These are phyloP conservation scores for Stentor roeselii DNA, from an alignment of 73 alveolate genomes.

Conservation along the genomic window DNA sequence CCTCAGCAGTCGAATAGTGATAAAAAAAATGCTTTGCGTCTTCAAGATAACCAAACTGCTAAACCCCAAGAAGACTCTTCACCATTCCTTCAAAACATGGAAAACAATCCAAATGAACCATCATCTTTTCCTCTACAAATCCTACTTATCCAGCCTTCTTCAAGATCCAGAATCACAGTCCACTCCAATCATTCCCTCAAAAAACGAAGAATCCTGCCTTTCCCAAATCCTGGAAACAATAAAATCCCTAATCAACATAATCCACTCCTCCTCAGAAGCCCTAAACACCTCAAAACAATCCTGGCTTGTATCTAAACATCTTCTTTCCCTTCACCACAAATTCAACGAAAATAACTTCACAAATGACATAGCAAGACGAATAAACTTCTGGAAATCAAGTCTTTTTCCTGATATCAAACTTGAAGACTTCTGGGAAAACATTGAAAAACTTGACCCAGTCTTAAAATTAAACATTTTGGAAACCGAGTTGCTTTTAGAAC, in stretches of 20 bases:
- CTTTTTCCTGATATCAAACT: neutral
- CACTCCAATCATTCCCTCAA: too few species aligned
- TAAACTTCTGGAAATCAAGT: neutral
- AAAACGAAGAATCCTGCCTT: too few species aligned
- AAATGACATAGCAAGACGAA: neutral
- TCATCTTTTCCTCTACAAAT: too few species aligned
- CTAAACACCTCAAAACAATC: neutral
- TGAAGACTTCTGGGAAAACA: neutral
- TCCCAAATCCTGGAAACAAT: too few species aligned
- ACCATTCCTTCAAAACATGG: too few species aligned
- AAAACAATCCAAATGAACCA: too few species aligned
- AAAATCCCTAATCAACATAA: too few species aligned
- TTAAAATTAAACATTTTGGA: neutral
- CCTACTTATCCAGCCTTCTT: too few species aligned
- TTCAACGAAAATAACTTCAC: neutral
- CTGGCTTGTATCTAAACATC: neutral
- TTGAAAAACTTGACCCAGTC: neutral
- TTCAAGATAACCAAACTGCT: neutral
- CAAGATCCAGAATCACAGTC: too few species aligned
- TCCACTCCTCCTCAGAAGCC: too few species aligned
- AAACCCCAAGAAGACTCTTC: neutral
- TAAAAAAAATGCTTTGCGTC: neutral
- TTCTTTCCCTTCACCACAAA: neutral
- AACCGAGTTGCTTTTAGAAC: neutral
- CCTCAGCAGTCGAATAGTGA: too few species aligned